Conservation (phyloP, 2,329 filamentous ascomycete species). For the Colletotrichum higginsianum region DNA sequence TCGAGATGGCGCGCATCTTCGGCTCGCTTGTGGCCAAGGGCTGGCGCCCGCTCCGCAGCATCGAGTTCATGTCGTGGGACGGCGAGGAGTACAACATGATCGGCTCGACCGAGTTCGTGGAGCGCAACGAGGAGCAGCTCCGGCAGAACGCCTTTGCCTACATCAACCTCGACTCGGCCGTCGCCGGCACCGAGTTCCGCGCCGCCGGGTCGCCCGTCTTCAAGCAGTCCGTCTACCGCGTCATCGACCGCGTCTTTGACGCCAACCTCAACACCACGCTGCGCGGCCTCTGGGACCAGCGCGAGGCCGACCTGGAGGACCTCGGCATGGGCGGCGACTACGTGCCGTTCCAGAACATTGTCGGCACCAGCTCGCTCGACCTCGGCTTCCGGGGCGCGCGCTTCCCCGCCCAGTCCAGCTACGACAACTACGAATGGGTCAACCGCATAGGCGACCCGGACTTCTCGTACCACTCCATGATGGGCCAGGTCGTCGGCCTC, state of each 20-base stretch:
- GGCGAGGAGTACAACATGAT: conserved; percentile 93
- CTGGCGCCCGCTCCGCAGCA: conserved; percentile 93
- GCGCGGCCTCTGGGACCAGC: conserved; percentile 81
- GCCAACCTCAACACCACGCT: conserved; percentile 80
- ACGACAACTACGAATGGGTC: conserved; percentile 93
- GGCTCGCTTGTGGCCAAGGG: conserved; percentile 82
- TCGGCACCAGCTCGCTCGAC: conserved; percentile 89
- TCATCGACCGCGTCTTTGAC: conserved; percentile 82
- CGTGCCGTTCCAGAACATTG: conserved; percentile 91
- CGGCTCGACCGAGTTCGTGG: conserved; percentile 95
- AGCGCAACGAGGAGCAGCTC: conserved; percentile 82
- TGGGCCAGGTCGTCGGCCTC: conserved; percentile 85
- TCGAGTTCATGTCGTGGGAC: conserved; percentile 98
- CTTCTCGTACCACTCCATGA: conserved; percentile 83
- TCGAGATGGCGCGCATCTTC: conserved; percentile 90
- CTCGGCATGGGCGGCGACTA: conserved; percentile 86
- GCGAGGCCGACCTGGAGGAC: conserved; percentile 71
- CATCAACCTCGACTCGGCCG: conserved; percentile 89
- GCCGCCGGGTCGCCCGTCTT: conserved; percentile 88
- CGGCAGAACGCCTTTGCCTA: conserved; percentile 86
- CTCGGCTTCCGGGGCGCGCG: conserved; percentile 80
- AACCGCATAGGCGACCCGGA: conserved; percentile 83
- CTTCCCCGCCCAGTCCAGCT: conserved; percentile 85
- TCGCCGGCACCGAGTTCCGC: conserved; percentile 81
- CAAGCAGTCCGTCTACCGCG: conserved; percentile 77